Conservation (phyloP, 2,329 filamentous ascomycete genomes). For the Aspergillus terreus region DNA sequence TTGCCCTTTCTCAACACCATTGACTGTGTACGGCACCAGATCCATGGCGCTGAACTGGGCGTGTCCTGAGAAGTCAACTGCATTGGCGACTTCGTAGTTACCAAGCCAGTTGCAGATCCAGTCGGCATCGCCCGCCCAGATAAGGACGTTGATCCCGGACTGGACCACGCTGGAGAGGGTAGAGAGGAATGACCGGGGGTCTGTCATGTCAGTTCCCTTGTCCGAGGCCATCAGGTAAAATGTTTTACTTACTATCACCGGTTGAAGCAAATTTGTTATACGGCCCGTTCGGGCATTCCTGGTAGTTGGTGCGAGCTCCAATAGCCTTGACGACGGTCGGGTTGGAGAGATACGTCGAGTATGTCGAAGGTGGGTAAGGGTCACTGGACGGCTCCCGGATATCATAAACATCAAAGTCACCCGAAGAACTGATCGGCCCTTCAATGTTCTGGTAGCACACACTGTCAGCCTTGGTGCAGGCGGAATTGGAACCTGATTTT, state of each 20-base stretch:
- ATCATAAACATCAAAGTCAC: constrained; percentile 43
- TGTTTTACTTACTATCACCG: constrained; percentile 34
- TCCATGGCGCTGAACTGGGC: constrained; percentile 38
- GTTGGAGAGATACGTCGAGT: constrained; percentile 39
- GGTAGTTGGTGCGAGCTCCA: constrained; percentile 42
- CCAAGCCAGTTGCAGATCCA: constrained; percentile 59
- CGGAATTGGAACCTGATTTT: constrained; percentile 23
- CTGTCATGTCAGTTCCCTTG: constrained; percentile 18
- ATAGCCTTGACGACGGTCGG: constrained; percentile 41
- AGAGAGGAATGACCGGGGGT: constrained; percentile 44
- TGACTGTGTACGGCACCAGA: constrained; percentile 46
- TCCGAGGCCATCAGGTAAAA: neutral
- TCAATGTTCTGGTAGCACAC: constrained; percentile 39
- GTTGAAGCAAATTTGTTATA: constrained; percentile 38
- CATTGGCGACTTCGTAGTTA: constrained; percentile 45
- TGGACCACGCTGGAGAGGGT: constrained; percentile 46
- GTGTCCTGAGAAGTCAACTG: constrained; percentile 42
- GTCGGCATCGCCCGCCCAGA: constrained; percentile 58
- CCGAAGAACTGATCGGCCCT: constrained; percentile 23
- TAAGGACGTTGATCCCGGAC: constrained; percentile 47
- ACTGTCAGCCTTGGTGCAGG: constrained; percentile 31
- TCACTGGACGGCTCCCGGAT: constrained; percentile 39
- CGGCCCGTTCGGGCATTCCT: constrained; percentile 38
- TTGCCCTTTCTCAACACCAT: constrained; percentile 45
- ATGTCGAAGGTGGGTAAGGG: constrained; percentile 39